Evolutionary conservation across 441 rosid species (phyloP).

Genomic region (Monsonia emarginata): DNA sequence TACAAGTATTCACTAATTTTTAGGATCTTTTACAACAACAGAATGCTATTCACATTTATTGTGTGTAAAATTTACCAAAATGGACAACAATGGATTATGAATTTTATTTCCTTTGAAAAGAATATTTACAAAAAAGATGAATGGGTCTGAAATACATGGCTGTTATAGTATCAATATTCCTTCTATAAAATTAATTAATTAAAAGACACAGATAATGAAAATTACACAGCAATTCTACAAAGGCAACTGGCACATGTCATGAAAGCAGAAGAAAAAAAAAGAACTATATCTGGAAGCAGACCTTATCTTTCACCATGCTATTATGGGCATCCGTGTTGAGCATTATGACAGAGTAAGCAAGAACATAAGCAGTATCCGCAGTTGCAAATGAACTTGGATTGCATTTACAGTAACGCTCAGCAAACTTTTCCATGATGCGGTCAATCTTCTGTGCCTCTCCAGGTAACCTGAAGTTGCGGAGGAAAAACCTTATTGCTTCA

Average conservation of each 20-base stretch:
- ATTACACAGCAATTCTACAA: neutral
- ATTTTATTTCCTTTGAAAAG: neutral
- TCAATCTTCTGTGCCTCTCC: conserved; percentile 99
- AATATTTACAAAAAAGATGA: neutral
- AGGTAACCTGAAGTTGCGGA: conserved; percentile 86
- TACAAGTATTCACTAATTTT: neutral
- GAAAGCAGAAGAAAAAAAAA: conserved; percentile 17
- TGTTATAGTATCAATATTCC: neutral
- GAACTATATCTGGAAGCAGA: conserved; percentile 28
- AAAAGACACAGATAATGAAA: neutral
- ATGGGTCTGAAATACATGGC: neutral
- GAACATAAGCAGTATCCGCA: conserved; percentile 97
- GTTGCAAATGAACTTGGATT: conserved; percentile 82
- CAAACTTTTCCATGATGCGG: conserved; percentile 97
- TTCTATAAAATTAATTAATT: neutral
- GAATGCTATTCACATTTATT: neutral
- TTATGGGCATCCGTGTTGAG: conserved; percentile 98
- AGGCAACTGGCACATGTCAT: neutral
- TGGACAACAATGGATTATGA: neutral
- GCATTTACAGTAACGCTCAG: conserved; percentile 95
- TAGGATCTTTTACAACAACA: neutral
- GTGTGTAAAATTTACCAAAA: too few species aligned
- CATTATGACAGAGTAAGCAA: conserved; percentile 96
- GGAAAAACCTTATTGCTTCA: conserved; percentile 88
- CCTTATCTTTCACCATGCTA: conserved; percentile 97